Evolutionary conservation across 1,284 basidiomycete genomes (phyloP).

Genomic region (Ganoderma boninense): DNA sequence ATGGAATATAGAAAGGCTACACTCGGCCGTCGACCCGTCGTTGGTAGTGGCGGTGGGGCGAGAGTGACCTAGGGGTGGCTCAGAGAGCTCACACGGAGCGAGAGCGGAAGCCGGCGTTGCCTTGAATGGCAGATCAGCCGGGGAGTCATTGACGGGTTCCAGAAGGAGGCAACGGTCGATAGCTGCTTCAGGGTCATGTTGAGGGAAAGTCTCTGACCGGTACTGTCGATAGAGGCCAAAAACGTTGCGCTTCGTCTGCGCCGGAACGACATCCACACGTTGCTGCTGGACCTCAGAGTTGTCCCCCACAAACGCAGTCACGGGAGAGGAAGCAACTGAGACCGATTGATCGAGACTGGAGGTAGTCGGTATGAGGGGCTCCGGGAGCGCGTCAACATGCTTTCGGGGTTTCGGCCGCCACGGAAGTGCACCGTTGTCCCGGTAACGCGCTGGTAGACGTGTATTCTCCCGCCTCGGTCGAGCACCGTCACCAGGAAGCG

Average conservation of each 20-base stretch:
- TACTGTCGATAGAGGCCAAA: conserved; percentile 2
- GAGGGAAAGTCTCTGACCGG: background rate
- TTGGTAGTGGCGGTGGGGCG: background rate
- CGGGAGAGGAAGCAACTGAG: background rate
- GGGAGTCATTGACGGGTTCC: background rate
- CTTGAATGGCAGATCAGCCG: background rate
- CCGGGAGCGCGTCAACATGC: background rate
- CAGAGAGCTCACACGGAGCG: background rate
- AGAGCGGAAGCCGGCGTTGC: background rate
- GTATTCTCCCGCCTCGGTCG: background rate
- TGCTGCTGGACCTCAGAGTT: background rate
- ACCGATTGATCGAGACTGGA: background rate
- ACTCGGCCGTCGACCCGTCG: background rate
- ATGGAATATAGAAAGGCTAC: background rate
- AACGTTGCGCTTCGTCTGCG: background rate
- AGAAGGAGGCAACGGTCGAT: background rate
- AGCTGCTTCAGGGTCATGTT: background rate
- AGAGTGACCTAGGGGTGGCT: background rate
- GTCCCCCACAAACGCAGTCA: background rate
- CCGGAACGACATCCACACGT: background rate
- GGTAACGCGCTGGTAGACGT: background rate
- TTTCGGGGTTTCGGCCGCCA: background rate
- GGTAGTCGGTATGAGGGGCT: background rate
- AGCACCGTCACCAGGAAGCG: background rate
- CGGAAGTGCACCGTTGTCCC: background rate